Conservation (phyloP, 2,329 filamentous ascomycete genomes). For the Diplocarpon rosae region DNA sequence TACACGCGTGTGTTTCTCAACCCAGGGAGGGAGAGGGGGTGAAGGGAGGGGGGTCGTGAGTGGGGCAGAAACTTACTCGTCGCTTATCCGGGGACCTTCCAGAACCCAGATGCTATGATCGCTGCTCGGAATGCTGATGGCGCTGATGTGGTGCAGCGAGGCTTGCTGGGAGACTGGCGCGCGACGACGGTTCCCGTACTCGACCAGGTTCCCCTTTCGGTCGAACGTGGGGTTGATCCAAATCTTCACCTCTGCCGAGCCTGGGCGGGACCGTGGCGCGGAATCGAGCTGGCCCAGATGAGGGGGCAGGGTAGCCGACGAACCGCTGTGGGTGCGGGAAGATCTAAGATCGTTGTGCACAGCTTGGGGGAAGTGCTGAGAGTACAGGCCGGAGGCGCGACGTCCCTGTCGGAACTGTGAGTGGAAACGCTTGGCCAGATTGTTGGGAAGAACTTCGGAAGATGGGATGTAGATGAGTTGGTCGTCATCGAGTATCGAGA, state of each 20-base stretch:
- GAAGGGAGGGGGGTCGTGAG: no score
- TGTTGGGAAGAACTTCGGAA: background rate
- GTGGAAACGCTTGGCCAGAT: no score
- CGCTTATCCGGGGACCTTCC: background rate
- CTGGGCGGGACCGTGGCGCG: background rate
- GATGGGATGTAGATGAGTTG: background rate
- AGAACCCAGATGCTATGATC: constrained; percentile 3
- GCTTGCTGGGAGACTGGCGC: background rate
- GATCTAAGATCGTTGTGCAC: no score
- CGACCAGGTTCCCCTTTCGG: background rate
- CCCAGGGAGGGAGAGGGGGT: no score
- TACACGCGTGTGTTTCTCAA: no score
- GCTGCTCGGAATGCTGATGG: background rate
- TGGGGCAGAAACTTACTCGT: no score
- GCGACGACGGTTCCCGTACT: background rate
- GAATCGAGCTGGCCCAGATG: background rate
- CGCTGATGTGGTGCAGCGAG: no score
- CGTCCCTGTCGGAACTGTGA: no score
- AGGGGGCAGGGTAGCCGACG: no score
- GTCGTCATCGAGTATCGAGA: background rate
- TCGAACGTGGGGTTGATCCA: constrained; percentile 7
- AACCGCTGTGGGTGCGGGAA: no score
- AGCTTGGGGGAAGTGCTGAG: no score
- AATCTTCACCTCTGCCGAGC: background rate
- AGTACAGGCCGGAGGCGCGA: no score